These are phyloP conservation scores for Quercus tomentella DNA, from an alignment of 331 rosid species.

Conservation along the genomic window DNA sequence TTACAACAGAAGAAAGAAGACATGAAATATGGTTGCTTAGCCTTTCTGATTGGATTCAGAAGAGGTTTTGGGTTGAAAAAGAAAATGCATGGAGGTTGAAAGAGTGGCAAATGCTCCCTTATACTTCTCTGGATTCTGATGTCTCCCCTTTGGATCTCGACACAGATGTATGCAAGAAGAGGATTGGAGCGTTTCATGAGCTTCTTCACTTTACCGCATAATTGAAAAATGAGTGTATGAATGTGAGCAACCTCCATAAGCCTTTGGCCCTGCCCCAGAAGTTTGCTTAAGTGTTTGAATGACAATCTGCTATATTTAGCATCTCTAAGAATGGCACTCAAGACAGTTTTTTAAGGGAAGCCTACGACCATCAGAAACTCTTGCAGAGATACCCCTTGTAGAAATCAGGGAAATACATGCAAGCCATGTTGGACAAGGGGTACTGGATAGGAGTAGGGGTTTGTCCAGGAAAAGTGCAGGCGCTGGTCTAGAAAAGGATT, in stretches of 20 bases:
- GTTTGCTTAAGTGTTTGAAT: constrained; percentile 83
- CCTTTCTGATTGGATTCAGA: constrained; percentile 70
- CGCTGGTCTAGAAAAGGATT: constrained; percentile 15
- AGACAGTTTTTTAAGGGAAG: constrained; percentile 70
- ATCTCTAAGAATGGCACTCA: constrained; percentile 71
- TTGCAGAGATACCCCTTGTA: constrained; percentile 49
- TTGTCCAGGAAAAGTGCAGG: constrained; percentile 38
- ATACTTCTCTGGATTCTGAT: constrained; percentile 59
- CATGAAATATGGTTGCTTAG: constrained; percentile 42
- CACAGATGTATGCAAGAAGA: constrained; percentile 79
- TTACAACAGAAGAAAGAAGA: constrained; percentile 57
- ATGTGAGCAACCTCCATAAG: constrained; percentile 77
- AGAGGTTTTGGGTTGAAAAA: constrained; percentile 82
- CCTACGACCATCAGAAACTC: constrained; percentile 49
- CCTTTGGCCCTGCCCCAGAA: constrained; percentile 73
- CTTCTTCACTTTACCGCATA: constrained; percentile 73
- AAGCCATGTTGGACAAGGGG: constrained; percentile 44
- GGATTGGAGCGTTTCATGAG: constrained; percentile 90
- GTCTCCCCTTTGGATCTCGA: constrained; percentile 76
- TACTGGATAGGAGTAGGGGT: constrained; percentile 63
- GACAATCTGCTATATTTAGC: constrained; percentile 85
- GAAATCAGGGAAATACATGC: constrained; percentile 57
- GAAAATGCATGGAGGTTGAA: constrained; percentile 84
- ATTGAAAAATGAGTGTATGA: constrained; percentile 77
- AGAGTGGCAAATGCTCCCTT: constrained; percentile 88